phyloP scores from a whole-genome alignment of 371 early-diverging fungal genomes.

The Mortierella sp. region DNA sequence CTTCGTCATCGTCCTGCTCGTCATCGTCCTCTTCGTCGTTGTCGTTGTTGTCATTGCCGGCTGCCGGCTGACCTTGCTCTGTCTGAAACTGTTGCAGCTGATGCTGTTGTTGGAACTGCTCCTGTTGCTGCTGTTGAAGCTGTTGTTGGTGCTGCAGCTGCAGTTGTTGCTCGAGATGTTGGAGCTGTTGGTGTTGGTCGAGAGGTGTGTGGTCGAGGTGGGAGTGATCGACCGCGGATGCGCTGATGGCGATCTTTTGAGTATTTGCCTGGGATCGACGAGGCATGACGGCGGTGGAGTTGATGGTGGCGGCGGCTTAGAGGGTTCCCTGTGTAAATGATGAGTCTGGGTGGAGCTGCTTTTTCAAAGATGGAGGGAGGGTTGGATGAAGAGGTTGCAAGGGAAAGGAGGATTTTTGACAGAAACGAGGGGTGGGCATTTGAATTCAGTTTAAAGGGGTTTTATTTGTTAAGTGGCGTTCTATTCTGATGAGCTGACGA shows the following conservation, averaged over 20 bases:
- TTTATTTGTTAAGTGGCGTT: not conserved
- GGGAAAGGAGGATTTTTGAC: not conserved
- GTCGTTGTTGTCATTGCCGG: not conserved
- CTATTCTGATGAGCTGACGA: not conserved
- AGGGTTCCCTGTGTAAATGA: not conserved
- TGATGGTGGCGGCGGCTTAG: constrained; percentile 7
- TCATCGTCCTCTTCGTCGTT: not conserved
- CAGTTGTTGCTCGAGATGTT: constrained; percentile 20
- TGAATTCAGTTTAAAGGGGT: not conserved
- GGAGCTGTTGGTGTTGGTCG: constrained; percentile 17
- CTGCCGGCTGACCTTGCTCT: constrained; percentile 14
- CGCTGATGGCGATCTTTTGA: constrained; percentile 11
- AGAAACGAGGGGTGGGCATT: not conserved
- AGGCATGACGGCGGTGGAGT: not conserved
- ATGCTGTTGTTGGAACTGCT: constrained; percentile 18
- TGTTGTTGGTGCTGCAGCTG: constrained; percentile 25
- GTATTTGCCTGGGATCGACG: not conserved
- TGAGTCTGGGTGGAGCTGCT: not conserved
- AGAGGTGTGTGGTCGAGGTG: not conserved
- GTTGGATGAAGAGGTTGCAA: not conserved
- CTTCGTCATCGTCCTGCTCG: not conserved
- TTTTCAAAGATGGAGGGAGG: not conserved
- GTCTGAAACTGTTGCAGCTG: not conserved
- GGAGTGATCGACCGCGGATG: constrained; percentile 7
- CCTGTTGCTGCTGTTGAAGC: constrained; percentile 23